Percentiles rank a stretch among this genome's conserved stretches.
These are phyloP conservation scores for Pythium aphanidermatum DNA, from an alignment of 352 stramenopile genomes.

Conservation along the genomic window DNA sequence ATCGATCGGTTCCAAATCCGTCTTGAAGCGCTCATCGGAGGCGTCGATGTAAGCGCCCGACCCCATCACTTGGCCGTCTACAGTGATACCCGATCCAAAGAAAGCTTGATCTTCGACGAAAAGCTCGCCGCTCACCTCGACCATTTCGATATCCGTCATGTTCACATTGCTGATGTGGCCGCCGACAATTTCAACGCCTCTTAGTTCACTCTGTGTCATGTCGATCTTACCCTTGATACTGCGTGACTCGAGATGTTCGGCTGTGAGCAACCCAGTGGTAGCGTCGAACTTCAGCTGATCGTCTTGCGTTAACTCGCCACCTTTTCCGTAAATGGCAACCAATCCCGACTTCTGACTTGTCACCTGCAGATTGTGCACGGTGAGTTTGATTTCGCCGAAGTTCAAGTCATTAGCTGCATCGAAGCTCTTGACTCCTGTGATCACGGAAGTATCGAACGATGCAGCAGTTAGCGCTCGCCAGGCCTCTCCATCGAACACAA, in stretches of 20 bases:
- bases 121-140: slow-evolving; percentile 74
- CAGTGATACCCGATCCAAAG: slow-evolving; percentile 77
- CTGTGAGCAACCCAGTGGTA: slow-evolving; percentile 26
- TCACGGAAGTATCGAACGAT: slow-evolving; percentile 52
- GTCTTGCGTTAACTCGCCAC: slow-evolving; percentile 53
- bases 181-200: slow-evolving; percentile 60
- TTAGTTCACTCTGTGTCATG: slow-evolving; percentile 65
- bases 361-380: slow-evolving; percentile 56
- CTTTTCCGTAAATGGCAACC: slow-evolving; percentile 68
- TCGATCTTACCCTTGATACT: slow-evolving; percentile 69
- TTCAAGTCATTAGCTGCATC: slow-evolving; percentile 67
- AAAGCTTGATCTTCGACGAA: slow-evolving; percentile 81
- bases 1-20: slow-evolving; percentile 48
- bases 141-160: slow-evolving; percentile 57
- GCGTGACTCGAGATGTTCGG: slow-evolving; percentile 38
- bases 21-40: slow-evolving; percentile 88
- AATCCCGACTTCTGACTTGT: slow-evolving; percentile 40
- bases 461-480: slow-evolving; percentile 67
- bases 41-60: slow-evolving; percentile 88
- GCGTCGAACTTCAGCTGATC: slow-evolving; percentile 60
- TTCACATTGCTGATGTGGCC: slow-evolving; percentile 77
- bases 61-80: slow-evolving; percentile 87
- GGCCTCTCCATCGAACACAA: slow-evolving; percentile 50
- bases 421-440: slow-evolving; percentile 53
- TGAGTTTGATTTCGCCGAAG: slow-evolving; percentile 65